Percentiles rank a stretch among this genome's conserved stretches.
Evolutionary conservation across 2,329 filamentous ascomycete species (phyloP).

Genomic region (Akanthomyces dipterigenus): DNA sequence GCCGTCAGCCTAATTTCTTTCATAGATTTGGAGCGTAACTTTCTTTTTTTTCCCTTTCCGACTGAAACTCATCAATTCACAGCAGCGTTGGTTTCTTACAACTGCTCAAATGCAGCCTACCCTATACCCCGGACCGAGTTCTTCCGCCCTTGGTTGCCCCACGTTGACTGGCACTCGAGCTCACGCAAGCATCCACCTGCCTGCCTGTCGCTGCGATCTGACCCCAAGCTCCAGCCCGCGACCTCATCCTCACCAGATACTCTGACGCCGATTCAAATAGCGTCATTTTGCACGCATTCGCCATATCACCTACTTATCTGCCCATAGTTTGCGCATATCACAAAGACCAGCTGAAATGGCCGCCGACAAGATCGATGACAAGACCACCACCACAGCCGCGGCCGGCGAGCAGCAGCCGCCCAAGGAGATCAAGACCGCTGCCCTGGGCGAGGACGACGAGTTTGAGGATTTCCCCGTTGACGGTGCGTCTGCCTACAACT

Average conservation of each 20-base stretch:
- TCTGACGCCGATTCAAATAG: background rate
- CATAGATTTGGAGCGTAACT: no score
- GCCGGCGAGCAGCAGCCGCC: constrained; percentile 34
- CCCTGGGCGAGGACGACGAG: constrained; percentile 94
- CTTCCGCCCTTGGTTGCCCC: constrained; percentile 5
- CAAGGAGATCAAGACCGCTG: constrained; percentile 47
- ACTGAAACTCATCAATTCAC: background rate
- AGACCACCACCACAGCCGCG: constrained; percentile 17
- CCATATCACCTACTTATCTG: background rate
- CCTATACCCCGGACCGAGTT: constrained; percentile 11
- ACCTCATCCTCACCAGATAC: background rate
- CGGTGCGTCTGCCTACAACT: constrained; percentile 53
- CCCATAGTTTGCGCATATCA: background rate
- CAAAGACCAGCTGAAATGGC: constrained; percentile 21
- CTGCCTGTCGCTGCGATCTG: constrained; percentile 1
- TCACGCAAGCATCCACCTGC: constrained; percentile 9
- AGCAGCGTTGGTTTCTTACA: no score
- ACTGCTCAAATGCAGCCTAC: background rate
- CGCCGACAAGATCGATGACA: constrained; percentile 28
- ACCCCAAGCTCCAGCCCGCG: constrained; percentile 1
- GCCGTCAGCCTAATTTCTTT: no score
- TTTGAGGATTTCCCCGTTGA: constrained; percentile 98
- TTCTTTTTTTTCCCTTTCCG: background rate
- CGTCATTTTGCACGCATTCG: background rate
- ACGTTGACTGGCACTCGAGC: background rate